Evolutionary conservation across 768 basidiomycete genomes (phyloP).

Genomic region (Panaeolus cyanescens): DNA sequence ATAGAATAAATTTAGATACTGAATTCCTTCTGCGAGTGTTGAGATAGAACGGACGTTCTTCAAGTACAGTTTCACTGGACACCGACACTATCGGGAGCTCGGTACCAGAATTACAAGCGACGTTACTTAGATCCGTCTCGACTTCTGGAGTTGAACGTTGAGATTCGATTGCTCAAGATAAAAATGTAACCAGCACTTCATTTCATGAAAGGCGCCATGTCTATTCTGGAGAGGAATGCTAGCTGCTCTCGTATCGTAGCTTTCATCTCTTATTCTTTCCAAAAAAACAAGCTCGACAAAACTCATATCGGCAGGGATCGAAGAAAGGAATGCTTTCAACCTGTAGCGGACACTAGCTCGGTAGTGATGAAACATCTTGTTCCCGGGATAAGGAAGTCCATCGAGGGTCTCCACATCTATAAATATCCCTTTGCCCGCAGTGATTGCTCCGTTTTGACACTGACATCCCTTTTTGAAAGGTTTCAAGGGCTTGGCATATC

Average conservation of each 20-base stretch:
- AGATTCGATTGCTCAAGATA: neutral
- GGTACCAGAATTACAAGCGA: neutral
- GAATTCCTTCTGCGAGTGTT: too few relatives aligned
- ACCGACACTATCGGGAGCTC: neutral
- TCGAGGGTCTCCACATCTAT: neutral
- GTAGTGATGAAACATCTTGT: neutral
- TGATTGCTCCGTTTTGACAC: neutral
- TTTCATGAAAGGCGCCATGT: too few relatives aligned
- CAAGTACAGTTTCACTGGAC: neutral
- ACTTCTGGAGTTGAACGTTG: neutral
- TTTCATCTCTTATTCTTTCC: too few relatives aligned
- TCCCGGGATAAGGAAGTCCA: neutral
- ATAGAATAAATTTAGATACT: too few relatives aligned
- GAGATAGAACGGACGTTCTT: too few relatives aligned
- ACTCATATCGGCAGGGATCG: too few relatives aligned
- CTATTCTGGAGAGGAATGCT: neutral
- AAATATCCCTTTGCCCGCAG: neutral
- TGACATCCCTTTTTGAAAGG: neutral
- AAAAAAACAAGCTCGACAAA: too few relatives aligned
- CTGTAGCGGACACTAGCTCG: neutral
- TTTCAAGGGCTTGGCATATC: neutral
- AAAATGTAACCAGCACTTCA: too few relatives aligned
- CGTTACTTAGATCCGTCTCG: neutral
- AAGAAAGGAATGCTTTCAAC: neutral
- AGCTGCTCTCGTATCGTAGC: neutral